Base-by-base conservation (phyloP, 2,329 filamentous ascomycete genomes). In the Ceratocystis alfenasii region DNA sequence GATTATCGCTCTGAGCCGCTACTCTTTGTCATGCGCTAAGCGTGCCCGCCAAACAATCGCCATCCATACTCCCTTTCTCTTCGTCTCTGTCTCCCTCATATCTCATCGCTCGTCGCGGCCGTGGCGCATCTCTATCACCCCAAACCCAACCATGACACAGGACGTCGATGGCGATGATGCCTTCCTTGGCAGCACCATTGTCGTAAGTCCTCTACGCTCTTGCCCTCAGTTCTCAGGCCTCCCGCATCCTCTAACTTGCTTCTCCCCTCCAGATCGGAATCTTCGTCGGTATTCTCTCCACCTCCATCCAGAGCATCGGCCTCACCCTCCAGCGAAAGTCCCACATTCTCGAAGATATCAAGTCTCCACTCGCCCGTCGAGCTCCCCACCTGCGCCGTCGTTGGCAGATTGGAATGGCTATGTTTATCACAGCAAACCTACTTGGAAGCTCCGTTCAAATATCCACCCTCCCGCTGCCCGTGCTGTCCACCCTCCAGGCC, bases 401-500 rank as follows among this genome's bases (percentile, higher is more conserved):
- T 81, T 99, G 94, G 94, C 94, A 96, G 83, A 79, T 95, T 69
- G 94, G 94, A 67, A 97, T 99, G 92, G 85, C 86, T 73, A 94
- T 99, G 86, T 99, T 99, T 76, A 86, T 99, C 70, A 81, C 95
- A 70, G 90, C 94, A 69, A 99, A 99, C 74, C 82, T 99, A 66
- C 81, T 97, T 65, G 94, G 94, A 68, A 96, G 92, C 77, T 93
- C 90, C 46, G 94, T 99, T 67, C 94, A 99, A 77, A 97, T 99
- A 74, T 96, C 94, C 36, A 96, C 93, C 0, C 81, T 99, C 57
- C 94, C 94, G 17, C 80, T 99, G 25, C 94, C 94, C 22, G 91
- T 99, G 5, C 83, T 99, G 44, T 97, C 93, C 66, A 96, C 94
- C 0, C 80, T 99, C 46, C 94, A 99, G 78, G 93, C 93, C 20